Evolutionary conservation across 2,329 filamentous ascomycete genomes (phyloP), one percentile per base, ranked within the genome.

Genomic region (Cladosporium sp.): DNA sequence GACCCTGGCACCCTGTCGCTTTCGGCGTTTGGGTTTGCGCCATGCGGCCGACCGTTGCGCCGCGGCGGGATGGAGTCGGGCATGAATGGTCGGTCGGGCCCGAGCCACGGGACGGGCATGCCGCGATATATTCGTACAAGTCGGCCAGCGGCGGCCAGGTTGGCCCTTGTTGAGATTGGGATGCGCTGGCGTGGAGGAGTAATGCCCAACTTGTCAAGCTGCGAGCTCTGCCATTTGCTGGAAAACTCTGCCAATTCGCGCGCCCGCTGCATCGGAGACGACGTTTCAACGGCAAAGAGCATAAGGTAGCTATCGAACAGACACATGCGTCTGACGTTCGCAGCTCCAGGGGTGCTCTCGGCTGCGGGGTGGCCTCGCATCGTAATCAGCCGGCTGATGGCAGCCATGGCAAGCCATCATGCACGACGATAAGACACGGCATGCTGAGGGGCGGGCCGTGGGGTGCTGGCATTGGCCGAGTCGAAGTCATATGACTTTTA

Each of bases 391-490:
- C 63, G 63, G 63, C 54, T 54, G 54, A 66, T 55, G 64, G 24
- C 28, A 52, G 57, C 57, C 41, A 51, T 62, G 65, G 47, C 51
- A 60, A 59, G 60, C 57, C 54, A 32, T 59, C 55, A 65, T 66
- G 67, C 65, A 63, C 14, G 59, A 28, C 60, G 67, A 68, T 68
- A 68, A 68, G 66, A 55, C 36, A 64, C 51, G 51, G 38, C 61
- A 44, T 30, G 51, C 14, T 41, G 44, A 66, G 59, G 64, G 66
- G 65, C 65, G 65, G 68, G 65, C 68, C 69, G 69, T 49, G 26
- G 64, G 55, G 65, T 65, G 64, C 69, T 67, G 68, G 68, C 67
- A 75, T 75, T 74, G 73, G 77, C 64, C 38, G 66, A 65, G 21
- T 65, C 58, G 28, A 52, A 61, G 67, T 68, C 67, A 68, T 67